Evolutionary conservation across 1,284 basidiomycete species (phyloP).

Genomic region (Calocybe gambosa): DNA sequence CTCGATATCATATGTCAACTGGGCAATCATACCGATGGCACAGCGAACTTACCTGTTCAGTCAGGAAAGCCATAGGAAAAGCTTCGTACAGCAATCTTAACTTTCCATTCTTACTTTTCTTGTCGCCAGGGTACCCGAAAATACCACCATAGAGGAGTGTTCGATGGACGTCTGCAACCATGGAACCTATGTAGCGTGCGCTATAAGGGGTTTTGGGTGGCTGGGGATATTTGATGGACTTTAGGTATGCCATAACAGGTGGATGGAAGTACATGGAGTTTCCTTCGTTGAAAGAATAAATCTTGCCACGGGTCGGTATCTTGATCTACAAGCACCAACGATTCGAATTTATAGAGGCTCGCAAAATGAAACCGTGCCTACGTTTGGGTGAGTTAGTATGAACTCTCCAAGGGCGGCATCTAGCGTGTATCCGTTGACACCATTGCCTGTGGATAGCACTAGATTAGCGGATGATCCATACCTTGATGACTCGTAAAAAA

Average conservation of each 20-base stretch:
- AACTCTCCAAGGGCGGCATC: slow-evolving; percentile 97
- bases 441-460: slow-evolving; percentile 91
- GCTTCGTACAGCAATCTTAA: slow-evolving; percentile 95
- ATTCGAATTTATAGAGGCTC: background rate
- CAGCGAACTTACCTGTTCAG: slow-evolving; percentile 70
- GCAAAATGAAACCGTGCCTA: slow-evolving; percentile 30
- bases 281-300: slow-evolving; percentile 99
- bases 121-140: slow-evolving; percentile 97
- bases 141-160: slow-evolving; percentile 98
- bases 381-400: slow-evolving; percentile 96
- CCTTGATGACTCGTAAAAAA: slow-evolving; percentile 39
- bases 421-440: slow-evolving; percentile 98
- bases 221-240: slow-evolving; percentile 90
- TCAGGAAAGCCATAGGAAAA: slow-evolving; percentile 98
- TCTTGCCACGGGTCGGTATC: slow-evolving; percentile 93
- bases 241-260: slow-evolving; percentile 83
- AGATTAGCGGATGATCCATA: slow-evolving; percentile 99
- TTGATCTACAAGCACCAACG: slow-evolving; percentile 57
- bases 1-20: slow-evolving; percentile 31
- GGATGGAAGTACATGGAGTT: slow-evolving; percentile 93
- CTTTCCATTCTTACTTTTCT: slow-evolving; percentile 96
- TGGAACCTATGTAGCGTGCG: slow-evolving; percentile 96
- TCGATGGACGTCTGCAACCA: slow-evolving; percentile 98
- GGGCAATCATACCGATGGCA: background rate
- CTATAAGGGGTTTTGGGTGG: slow-evolving; percentile 79